Evolutionary conservation across 352 stramenopile genomes (phyloP), one percentile per base, ranked within the genome.

Genomic region (Globisporangium spiculum): DNA sequence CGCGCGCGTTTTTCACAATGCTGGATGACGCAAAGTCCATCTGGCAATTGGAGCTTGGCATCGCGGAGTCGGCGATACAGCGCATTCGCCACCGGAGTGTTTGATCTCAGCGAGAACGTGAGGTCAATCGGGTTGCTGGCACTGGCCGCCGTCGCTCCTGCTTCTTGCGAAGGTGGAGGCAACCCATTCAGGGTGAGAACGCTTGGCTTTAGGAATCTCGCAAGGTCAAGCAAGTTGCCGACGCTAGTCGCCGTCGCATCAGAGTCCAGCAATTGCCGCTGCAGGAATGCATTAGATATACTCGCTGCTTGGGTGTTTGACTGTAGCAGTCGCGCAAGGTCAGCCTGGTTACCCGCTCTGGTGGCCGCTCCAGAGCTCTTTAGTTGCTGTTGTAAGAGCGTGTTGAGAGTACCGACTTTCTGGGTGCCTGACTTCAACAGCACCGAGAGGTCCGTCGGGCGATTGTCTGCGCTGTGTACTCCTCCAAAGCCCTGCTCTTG

Each of bases 11-110:
- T 46, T n/a, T 16, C 55, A 4, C 55, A 46, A n/a, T 27, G 16
- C 27, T 60, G 55, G 3, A 60, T 27, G 24, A 60, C 30, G 30
- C 55, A 60, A 9, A 60, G 36, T 18, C 55, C 55, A 7, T 60
- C 55, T 7, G 30, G 16, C 27, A 30, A 60, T 18, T 46, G 26
- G 8, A 60, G 18, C 8, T 60, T 60, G 55, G 55, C 27, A n/a
- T 60, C 30, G 55, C 55, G 55, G 6, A 60, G 27, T 24, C 55
- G 55, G 4, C 36, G 36, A 20, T 27, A 60, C 18, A 60, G 18
- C 32, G 30, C 7, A 34, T 44, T 20, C 55, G 4, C 32, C 2
- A 27, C 10, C 30, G 55, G 27, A 22, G 26, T 34, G 55, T 46
- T 60, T 18, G 30, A 46, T 12, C 30, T 9, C 55, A 60, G 30